Evolutionary conservation across 495 filamentous ascomycete genomes (phyloP), one percentile per base, ranked within the genome.

Genomic region (Aspergillus biplanus): DNA sequence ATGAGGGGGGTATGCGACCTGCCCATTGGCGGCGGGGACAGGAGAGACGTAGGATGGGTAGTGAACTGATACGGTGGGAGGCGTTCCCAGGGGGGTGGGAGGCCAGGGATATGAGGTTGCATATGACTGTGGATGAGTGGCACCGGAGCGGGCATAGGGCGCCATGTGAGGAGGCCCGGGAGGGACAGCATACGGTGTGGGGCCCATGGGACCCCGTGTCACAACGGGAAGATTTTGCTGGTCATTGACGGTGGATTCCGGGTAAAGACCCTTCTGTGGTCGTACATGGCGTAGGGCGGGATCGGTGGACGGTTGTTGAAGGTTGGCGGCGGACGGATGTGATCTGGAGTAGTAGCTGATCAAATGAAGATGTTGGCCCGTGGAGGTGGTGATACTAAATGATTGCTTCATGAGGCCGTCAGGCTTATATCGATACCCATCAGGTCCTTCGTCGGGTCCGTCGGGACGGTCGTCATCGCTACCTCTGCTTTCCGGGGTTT

Each of bases 371-470:
- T 98, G 96, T 63, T 97, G 92, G 33, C 91, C 90, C 21, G 82
- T 85, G 7, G 90, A 89, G 3, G 94, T 98, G 5, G 94, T 97
- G 72, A 99, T 98, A 80, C 94, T 97, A 83, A 98, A 99, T 0
- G 95, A 98, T 75, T 99, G 95, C 81, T 99, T 99, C 93, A 97
- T 97, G 39, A 99, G 80, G 0, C 95, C 95, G 68, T 98, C 95
- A 2, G 91, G 89, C 79, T 99, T 99, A 77, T 99, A 99, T 58
- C 94, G 85, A 73, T 98, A 99, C 12, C 95, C 95, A 73, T 99
- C 95, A 0, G 91, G 95, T 39, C 93, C 95, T 48, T 92, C 91
- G 34, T 94, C 92, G 0, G 75, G 77, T 62, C 88, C 88, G 65
- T 87, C 85, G 52, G 89, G 89, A 33, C 79, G 73, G 56, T 92